phyloP scores from a whole-genome alignment of 306 rosid genomes.

The Calophaca sinica region DNA sequence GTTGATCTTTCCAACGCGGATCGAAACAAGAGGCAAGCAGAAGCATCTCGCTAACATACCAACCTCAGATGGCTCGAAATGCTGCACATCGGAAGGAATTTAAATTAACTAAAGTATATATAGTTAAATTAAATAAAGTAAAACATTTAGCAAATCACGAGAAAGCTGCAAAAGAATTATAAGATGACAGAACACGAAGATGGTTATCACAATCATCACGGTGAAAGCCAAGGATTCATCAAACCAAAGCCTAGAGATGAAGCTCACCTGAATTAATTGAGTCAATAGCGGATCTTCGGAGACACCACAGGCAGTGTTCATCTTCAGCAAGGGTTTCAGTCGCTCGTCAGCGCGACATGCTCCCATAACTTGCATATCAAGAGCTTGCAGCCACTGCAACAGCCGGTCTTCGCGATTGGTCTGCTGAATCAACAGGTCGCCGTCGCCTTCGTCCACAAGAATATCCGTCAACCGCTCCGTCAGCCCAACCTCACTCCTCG shows the following conservation, averaged over 20 bases:
- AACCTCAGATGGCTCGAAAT: conserved; percentile 96
- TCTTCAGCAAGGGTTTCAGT: conserved; percentile 89
- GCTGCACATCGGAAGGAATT: conserved; percentile 54
- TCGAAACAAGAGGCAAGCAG: conserved; percentile 91
- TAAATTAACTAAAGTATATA: no score
- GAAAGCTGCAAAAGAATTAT: background rate
- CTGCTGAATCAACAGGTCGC: conserved; percentile 88
- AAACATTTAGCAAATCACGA: background rate
- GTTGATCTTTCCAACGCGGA: conserved; percentile 86
- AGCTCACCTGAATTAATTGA: conserved; percentile 84
- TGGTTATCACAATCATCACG: no score
- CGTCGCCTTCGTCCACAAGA: conserved; percentile 73
- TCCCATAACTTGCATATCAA: conserved; percentile 89
- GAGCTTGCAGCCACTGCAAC: conserved; percentile 89
- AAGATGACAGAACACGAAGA: background rate
- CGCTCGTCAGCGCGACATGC: conserved; percentile 96
- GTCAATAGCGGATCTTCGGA: conserved; percentile 89
- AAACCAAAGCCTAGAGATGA: background rate
- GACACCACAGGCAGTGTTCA: conserved; percentile 67
- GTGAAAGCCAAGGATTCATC: background rate
- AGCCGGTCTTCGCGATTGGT: conserved; percentile 72
- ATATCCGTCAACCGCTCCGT: conserved; percentile 83
- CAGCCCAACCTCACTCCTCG: conserved; percentile 65
- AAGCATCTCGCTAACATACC: conserved; percentile 98
- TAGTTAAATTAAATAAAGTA: no score